Evolutionary conservation across 2,329 filamentous ascomycete species (phyloP), one percentile per base, ranked within the genome.

Genomic region (Fonsecaea pugnacius): DNA sequence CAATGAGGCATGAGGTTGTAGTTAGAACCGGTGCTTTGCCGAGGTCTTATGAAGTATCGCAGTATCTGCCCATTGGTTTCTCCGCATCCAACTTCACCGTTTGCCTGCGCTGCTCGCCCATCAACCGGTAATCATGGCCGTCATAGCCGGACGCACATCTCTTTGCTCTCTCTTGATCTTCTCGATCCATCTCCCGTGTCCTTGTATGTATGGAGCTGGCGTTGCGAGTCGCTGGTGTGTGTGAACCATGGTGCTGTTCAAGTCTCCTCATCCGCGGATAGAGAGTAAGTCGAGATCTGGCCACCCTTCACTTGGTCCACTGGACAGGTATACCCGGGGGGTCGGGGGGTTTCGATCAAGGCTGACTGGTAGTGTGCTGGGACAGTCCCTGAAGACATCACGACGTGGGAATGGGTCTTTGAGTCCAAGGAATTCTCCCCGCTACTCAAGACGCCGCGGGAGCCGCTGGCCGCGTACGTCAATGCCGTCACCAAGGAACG

Each of bases 351-450:
- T 57, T n/a, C 16, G 38, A 46, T 2, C 18, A 32, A 9, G 8
- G 40, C 40, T 46, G 10, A 46, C 18, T 8, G 18, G 10, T 10
- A 21, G n/a, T 21, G 40, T 18, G 7, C 24, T 24, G 43, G 18
- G 7, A 48, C 43, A 86, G 84, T 86, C 2, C 84, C 85, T 3
- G 77, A 77, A n/a, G 73, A 84, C 63, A 71, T 85, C 35, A 82
- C 85, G 9, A 80, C 85, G 43, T 88, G 85, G 85, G 79, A 85
- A 72, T 88, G 84, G 83, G 78, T 87, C 8, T 87, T 88, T 72
- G 82, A 85, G 68, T 82, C 82, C 0, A 36, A 50, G 18, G 70
- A 78, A 2, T 81, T 82, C 70, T 86, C 83, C 0, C 82, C 82
- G 0, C 70, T 85, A 12, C 73, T 73, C 21, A 77, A 77, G 2